Percentiles rank a stretch among this genome's conserved stretches.
These are phyloP conservation scores for Phyllosticta paracitricarpa DNA, from an alignment of 2,329 filamentous ascomycete genomes.

Conservation along the genomic window DNA sequence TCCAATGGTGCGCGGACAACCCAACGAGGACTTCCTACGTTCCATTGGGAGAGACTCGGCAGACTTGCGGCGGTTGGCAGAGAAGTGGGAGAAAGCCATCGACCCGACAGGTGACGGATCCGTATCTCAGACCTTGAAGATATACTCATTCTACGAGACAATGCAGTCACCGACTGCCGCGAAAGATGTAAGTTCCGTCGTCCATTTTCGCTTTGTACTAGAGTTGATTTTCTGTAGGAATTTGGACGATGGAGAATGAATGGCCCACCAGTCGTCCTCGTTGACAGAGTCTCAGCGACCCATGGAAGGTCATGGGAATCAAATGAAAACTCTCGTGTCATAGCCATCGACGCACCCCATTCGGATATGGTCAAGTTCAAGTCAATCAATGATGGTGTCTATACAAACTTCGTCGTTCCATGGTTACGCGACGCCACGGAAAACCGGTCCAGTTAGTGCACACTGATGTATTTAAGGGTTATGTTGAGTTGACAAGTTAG, in stretches of 20 bases:
- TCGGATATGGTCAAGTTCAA: slow-evolving; percentile 1
- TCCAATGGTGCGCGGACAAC: neutral
- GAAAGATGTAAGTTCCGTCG: neutral
- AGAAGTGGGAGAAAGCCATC: neutral
- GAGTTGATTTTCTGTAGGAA: neutral
- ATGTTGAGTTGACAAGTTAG: neutral
- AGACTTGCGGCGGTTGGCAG: neutral
- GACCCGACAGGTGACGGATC: neutral
- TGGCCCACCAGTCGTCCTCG: too few relatives aligned
- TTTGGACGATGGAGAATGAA: neutral
- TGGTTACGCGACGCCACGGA: neutral
- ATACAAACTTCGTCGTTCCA: neutral
- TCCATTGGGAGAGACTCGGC: neutral
- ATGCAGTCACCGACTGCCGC: neutral
- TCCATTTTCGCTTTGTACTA: neutral
- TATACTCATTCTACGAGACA: slow-evolving; percentile 1
- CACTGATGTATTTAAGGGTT: too few relatives aligned
- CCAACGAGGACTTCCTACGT: neutral
- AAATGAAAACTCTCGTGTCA: too few relatives aligned
- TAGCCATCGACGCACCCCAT: neutral
- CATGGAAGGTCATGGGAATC: too few relatives aligned
- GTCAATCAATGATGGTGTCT: neutral
- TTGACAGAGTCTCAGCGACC: too few relatives aligned
- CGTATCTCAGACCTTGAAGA: neutral
- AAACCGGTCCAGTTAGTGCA: neutral